Evolutionary conservation across 345 rosid genomes (phyloP).

Genomic region (Eucalyptus cloeziana): DNA sequence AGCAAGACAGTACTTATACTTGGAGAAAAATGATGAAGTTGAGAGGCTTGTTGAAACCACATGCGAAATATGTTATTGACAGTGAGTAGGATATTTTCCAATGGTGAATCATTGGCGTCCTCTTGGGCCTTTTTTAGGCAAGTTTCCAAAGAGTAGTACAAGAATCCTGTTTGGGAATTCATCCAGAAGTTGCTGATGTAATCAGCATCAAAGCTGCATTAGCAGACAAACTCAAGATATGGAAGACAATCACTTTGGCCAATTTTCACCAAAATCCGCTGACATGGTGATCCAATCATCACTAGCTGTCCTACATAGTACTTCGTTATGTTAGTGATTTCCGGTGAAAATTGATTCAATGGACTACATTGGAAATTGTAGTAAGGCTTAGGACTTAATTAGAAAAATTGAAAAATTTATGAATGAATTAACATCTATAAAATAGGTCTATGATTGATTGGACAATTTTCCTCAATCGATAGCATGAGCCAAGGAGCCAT

Average conservation of each 20-base stretch:
- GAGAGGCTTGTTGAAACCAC: background rate
- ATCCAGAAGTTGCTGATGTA: background rate
- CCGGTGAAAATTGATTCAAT: rapidly evolving
- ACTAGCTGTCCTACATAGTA: background rate
- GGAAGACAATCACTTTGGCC: background rate
- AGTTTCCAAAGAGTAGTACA: background rate
- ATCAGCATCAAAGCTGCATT: background rate
- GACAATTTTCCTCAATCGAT: background rate
- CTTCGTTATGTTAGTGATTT: background rate
- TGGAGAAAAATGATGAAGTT: background rate
- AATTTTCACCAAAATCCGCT: rapidly evolving
- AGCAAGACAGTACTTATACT: background rate
- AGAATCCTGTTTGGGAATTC: background rate
- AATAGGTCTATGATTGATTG: background rate
- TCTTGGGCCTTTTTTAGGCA: background rate
- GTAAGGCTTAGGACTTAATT: background rate
- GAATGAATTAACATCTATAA: background rate
- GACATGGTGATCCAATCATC: background rate
- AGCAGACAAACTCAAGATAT: background rate
- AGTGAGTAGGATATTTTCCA: background rate
- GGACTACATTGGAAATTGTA: background rate
- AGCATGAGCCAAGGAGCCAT: background rate
- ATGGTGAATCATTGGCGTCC: background rate
- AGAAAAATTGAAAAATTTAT: background rate
- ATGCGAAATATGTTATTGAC: background rate